phyloP scores from a whole-genome alignment of 768 basidiomycete species.

The Podaxis mareebaensis region DNA sequence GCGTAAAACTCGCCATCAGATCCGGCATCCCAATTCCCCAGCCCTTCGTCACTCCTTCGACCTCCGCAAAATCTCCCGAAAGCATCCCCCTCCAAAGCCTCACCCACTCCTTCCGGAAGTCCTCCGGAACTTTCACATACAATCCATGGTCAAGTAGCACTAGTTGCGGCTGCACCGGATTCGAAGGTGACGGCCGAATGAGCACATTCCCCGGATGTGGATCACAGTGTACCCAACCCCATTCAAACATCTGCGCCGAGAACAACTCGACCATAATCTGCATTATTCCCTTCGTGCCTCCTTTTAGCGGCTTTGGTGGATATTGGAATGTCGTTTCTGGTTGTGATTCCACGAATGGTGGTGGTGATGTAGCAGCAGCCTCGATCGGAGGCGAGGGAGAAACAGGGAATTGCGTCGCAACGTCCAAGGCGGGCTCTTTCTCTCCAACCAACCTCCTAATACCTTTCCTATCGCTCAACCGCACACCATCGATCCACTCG shows the following conservation, averaged over 20 bases:
- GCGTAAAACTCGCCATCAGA: conserved; percentile 69
- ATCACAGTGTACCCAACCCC: conserved; percentile 88
- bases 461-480: conserved; percentile 63
- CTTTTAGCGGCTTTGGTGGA: conserved; percentile 46
- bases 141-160: conserved; percentile 93
- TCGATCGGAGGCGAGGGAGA: conserved; percentile 15
- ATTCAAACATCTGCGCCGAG: conserved; percentile 87
- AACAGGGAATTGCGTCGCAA: conserved; percentile 6
- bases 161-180: conserved; percentile 53
- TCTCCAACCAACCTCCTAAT: conserved; percentile 63
- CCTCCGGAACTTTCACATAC: conserved; percentile 70
- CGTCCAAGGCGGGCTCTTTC: conserved; percentile 17
- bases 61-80: conserved; percentile 51
- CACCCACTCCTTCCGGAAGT: conserved; percentile 77
- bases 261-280: conserved; percentile 86
- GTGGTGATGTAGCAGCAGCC: conserved; percentile 9
- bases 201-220: conserved; percentile 80
- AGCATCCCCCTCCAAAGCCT: conserved; percentile 72
- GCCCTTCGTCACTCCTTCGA: conserved; percentile 48
- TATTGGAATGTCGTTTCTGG: conserved; percentile 23
- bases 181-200: conserved; percentile 57
- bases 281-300: conserved; percentile 71
- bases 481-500: conserved; percentile 83
- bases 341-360: conserved; percentile 5
- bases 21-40: conserved; percentile 78